A percentile compares a stretch with the other conserved stretches of the same genome.
These are phyloP conservation scores for Quercus berberidifolia DNA, from an alignment of 306 rosid species.

Conservation along the genomic window DNA sequence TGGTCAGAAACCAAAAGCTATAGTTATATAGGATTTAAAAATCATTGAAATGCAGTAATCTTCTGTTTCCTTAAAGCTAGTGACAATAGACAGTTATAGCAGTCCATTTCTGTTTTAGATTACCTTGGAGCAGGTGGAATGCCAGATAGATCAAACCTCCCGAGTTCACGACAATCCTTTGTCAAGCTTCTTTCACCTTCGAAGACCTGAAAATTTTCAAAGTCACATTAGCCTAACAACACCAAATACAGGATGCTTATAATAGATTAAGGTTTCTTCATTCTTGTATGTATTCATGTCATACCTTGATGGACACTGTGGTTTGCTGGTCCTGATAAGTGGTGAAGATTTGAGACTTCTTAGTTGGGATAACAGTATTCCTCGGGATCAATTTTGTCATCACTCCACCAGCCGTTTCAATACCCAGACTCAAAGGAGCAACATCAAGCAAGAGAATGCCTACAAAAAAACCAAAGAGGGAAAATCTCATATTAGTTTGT, in stretches of 20 bases:
- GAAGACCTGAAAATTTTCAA: constrained; percentile 22
- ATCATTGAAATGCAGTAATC: not conserved
- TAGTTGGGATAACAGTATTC: constrained; percentile 47
- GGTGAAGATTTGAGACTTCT: constrained; percentile 49
- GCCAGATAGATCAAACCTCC: constrained; percentile 43
- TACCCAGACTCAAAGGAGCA: constrained; percentile 51
- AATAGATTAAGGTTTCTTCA: not conserved
- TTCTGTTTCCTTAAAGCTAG: too few species aligned
- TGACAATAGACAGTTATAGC: too few species aligned
- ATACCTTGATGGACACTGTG: constrained; percentile 42
- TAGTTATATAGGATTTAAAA: not conserved
- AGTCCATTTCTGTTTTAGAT: not conserved
- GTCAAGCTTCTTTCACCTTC: constrained; percentile 57
- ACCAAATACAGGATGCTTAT: not conserved
- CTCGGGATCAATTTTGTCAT: constrained; percentile 63
- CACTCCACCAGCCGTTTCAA: constrained; percentile 56
- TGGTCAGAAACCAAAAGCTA: not conserved
- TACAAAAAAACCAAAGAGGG: constrained; percentile 2
- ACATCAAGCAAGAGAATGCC: constrained; percentile 47
- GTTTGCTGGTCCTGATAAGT: constrained; percentile 60
- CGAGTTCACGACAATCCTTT: constrained; percentile 52
- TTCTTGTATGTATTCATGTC: not conserved
- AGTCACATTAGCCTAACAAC: not conserved
- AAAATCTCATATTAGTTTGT: not conserved
- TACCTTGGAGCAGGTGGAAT: constrained; percentile 65